Evolutionary conservation across 2,329 filamentous ascomycete genomes (phyloP), one percentile per base, ranked within the genome.

Genomic region (Paecilomyces variotii): DNA sequence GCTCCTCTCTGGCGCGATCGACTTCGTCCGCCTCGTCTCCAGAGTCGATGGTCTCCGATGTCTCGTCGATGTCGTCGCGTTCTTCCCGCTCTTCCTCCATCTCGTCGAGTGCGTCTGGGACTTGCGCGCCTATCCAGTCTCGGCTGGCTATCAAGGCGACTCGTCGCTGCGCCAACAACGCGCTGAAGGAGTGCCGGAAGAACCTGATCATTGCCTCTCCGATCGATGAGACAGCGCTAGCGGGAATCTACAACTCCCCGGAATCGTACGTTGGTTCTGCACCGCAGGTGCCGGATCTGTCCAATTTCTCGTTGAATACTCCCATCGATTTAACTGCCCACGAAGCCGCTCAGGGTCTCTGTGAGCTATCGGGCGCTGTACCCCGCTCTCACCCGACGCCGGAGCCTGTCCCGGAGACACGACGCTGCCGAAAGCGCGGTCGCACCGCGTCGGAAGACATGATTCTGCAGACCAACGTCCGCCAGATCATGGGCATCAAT

Each of bases 41-140:
- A n/a, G 84, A 86, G 62, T 86, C 84, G 34, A 84, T 86, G 80
- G 72, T 85, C 35, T 85, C 83, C 28, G 84, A 87, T 68, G 78
- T 78, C 57, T 83, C 82, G 35, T 79, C 79, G 12, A 74, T 83
- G 60, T 82, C 82, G 57, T 83, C 72, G 63, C 76, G 74, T 64
- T 74, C 71, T 70, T 83, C 81, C 73, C 80, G 82, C 70, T 84
- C 76, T 19, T 78, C 75, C 4, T 78, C 76, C 3, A 72, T 78
- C 54, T 78, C 76, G 4, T 78, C 76, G n/a, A 74, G 65, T 56
- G 68, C 73, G 14, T 76, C 74, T 24, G 70, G 65, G 34, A 64
- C 65, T 51, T 66, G 65, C 61, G 68, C 64, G 56, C 61, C 66
- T 49, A 62, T 63, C 19, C 62, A 71, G 52, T 66, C 72, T 59